Conservation (phyloP, 257 asterid species). For the Lantana camara region DNA sequence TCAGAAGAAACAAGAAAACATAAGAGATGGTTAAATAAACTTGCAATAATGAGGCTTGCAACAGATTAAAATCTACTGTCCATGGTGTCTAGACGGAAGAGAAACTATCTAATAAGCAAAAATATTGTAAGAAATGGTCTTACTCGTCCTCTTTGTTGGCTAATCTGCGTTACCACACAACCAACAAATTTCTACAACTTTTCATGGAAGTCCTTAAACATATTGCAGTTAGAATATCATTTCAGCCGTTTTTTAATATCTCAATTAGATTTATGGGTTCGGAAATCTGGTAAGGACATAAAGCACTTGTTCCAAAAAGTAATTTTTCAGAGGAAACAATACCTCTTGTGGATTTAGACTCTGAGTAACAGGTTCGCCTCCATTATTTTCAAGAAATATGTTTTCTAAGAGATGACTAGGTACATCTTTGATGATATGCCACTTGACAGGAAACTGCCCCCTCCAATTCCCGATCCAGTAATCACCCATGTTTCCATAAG, state of each 20-base stretch:
- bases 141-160: background rate
- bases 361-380: slow-evolving; percentile 98
- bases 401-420: slow-evolving; percentile 93
- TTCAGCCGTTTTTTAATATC: background rate
- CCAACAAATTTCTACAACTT: no score
- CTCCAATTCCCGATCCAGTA: slow-evolving; percentile 99
- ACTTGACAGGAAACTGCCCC: slow-evolving; percentile 94
- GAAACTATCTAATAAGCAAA: background rate
- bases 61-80: background rate
- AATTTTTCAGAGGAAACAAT: slow-evolving; percentile 19
- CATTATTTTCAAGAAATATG: slow-evolving; percentile 91
- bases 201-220: no score
- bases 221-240: background rate
- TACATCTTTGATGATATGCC: slow-evolving; percentile 93
- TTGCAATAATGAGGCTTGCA: background rate
- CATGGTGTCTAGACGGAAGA: background rate
- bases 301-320: background rate
- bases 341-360: slow-evolving; percentile 99
- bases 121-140: background rate
- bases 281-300: background rate
- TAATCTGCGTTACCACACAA: background rate
- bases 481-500: slow-evolving; percentile 87
- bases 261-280: background rate
- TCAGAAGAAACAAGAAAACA: no score
- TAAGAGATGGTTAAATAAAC: no score